Evolutionary conservation across 163 green algal genomes (phyloP), one percentile per base, ranked within the genome.

Genomic region (Scenedesmus sp.): DNA sequence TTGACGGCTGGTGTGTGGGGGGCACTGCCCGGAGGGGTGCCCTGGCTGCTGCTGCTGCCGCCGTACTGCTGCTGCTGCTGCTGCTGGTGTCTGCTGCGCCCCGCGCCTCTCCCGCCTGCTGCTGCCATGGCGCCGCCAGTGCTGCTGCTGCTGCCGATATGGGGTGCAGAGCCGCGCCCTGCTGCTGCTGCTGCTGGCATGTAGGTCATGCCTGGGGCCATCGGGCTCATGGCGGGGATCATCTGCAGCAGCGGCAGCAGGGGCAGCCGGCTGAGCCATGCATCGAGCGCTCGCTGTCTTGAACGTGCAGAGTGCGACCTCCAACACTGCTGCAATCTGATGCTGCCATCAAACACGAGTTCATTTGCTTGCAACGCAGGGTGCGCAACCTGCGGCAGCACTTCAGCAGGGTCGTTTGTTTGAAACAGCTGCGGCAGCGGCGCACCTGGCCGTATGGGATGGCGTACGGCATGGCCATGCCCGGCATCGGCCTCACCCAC

Each of bases 381-480:
- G 43, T 24, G 20, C 20, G 72, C 35, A 44, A 82, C 35, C 7
- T n/a, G 10, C 4, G 37, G 30, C 76, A 83, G 18, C 2, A 83
- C 16, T 9, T 10, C 16, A 83, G 10, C 20, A 9, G 33, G 43
- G 37, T 40, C 7, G 18, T 18, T 4, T 33, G 33, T 35, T 51
- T 18, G 51, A 33, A 81, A 26, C 33, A 44, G 43, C 46, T 37
- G 85, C 70, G 53, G 68, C 73, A 83, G 70, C 26, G 13, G 53
- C 37, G 20, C 4, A 91, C 87, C 87, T 91, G 87, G 15, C 42
- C 78, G 59, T 87, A 91, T 30, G 78, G 59, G 0, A 91, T 91
- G 9, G 83, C 56, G 78, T 91, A 91, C 24, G 87, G 87, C 87
- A 91, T 87, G 53, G 49, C n/a, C 49, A 76, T 43, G 20, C 78